Percentiles rank a stretch among this genome's conserved stretches.
Evolutionary conservation across 225 moss, liverwort and hornwort genomes (phyloP).

Genomic region (Rhytidiadelphus loreus): DNA sequence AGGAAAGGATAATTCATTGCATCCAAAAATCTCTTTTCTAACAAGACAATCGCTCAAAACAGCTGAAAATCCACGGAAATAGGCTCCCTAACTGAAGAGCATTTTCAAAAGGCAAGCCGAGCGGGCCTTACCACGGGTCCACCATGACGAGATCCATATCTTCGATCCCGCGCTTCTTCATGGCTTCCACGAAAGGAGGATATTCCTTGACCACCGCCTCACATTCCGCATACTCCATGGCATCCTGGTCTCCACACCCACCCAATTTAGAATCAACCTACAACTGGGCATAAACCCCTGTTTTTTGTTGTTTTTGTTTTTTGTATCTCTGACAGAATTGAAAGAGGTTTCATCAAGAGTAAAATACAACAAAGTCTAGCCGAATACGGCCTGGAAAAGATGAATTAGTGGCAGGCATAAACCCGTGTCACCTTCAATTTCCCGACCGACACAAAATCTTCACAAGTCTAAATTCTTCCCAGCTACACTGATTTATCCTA

Average conservation of each 20-base stretch:
- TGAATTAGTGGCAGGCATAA: neutral
- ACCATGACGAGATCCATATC: conserved; percentile 99
- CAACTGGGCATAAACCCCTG: neutral
- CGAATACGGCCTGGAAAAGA: neutral
- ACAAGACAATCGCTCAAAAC: neutral
- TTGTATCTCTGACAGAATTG: neutral
- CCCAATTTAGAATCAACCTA: neutral
- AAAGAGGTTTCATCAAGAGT: neutral
- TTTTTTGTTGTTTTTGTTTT: too few species aligned
- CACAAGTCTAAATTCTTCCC: neutral
- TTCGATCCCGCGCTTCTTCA: conserved; percentile 92
- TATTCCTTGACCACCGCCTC: conserved; percentile 85
- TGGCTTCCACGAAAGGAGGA: conserved; percentile 81
- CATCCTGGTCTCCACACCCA: conserved; percentile 60
- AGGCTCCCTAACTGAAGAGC: neutral
- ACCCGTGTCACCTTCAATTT: neutral
- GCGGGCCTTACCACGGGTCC: conserved; percentile 68
- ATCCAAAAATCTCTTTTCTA: neutral
- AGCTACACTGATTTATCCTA: neutral
- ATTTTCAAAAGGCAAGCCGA: neutral
- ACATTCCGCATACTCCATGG: conserved; percentile 91
- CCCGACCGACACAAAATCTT: neutral
- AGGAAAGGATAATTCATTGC: neutral
- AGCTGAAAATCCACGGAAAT: neutral
- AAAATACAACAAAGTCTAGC: neutral